Evolutionary conservation across 2,329 filamentous ascomycete species (phyloP), one percentile per base, ranked within the genome.

Genomic region (Albophoma yamanashiensis): DNA sequence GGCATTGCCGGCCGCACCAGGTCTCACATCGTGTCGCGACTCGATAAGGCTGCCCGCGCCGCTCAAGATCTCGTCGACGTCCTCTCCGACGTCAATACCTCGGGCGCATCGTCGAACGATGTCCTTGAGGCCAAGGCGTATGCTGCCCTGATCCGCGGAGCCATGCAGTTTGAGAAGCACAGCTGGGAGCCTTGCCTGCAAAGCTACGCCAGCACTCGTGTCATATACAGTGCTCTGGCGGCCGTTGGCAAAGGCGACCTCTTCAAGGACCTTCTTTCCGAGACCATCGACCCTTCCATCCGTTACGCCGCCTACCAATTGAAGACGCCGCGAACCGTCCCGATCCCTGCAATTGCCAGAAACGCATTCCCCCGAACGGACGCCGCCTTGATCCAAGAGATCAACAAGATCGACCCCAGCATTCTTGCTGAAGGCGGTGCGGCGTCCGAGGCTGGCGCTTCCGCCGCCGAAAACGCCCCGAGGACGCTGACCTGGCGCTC

Each of bases 301-400:
- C 88, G 93, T 64, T 97, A 95, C 73, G 92, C 92, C 42, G 92
- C 94, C 22, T 97, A 97, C 72, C 92, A 96, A 73, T 82, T 92
- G 71, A 89, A 93, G 71, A 84, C 96, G 39, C 89, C 93, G 0
- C 86, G 94, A 52, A 96, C 92, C 2, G 84, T 92, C 59, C 87
- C 92, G 3, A 87, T 96, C 56, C 82, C 88, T 0, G 83, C 86
- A 9, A 89, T 97, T 64, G 89, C 91, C 2, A 86, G 87, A 66
- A 87, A 89, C 65, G 87, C 87, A 62, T 96, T 97, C 66, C 88
- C 90, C 1, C 77, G 78, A 14, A 82, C 85, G 31, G 82, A 91
- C 62, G 69, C 76, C 1, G 74, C 80, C 11, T 76, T 96, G 17
- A 82, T 89, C 0, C 74, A 81, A 36, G 81, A 86, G 60, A 81